Base-by-base conservation (phyloP, 345 rosid genomes). In the Fremontodendron californicum region DNA sequence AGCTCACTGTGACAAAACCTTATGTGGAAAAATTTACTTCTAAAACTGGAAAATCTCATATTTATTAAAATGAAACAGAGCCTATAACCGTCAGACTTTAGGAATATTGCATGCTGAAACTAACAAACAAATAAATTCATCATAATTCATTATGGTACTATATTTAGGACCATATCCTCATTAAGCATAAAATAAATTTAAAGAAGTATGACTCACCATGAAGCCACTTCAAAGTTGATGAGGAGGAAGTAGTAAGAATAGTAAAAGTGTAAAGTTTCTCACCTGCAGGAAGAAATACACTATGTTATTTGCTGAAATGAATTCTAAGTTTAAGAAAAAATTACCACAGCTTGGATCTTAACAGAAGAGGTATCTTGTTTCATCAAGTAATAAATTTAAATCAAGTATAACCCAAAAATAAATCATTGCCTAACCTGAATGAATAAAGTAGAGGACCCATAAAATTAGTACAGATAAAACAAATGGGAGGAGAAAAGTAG, bases 201-300 rank as follows among this genome's bases (percentile, higher is more conserved):
- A 77, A 77, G 75, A 78, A 25, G 31, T 42, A 57, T 6, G 23
- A 79, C 94, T 91, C 52, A 95, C 99, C 99, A 83, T 95, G 99
- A 80, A 92, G 83, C 96, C 94, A 95, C 62, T 84, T 78, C 9
- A 95, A 81, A 27, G 90, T 75, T 25, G 96, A 75, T 16, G 98
- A 92, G 21, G 98, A 86, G 43, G 91, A 67, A 40, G 97, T 93
- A 75, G 98, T 95, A 61, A 92, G 49, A 68, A 95, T 89, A 5
- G 97, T 93, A 77, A 92, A 93, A 74, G 97, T 88, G 85, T 87
- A 79, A 48, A 92, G 82, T 74, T 78, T 84, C 88, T 93, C 96
- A 27, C 96, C 99, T 95, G 86, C 82, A 81, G 48, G 78, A 77
- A 83, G 77, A 52, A 76, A 77, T 64, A 48, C 21, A 51, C 21